Base-by-base conservation (phyloP, 2,329 filamentous ascomycete species). In the Nemania sp. region DNA sequence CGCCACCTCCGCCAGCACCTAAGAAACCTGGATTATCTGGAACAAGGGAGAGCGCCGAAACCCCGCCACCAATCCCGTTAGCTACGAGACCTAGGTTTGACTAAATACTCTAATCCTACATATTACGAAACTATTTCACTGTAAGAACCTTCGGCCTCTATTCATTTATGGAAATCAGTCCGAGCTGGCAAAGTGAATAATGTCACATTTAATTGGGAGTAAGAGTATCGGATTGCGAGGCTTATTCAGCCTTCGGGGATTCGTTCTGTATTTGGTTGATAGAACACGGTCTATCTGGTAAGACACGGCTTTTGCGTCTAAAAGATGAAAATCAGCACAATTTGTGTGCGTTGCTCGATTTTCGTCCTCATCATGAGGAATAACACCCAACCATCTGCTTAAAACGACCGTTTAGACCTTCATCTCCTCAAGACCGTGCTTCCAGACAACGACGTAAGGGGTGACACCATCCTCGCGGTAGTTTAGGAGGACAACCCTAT, bases 401-500 rank as follows among this genome's bases (percentile, higher is more conserved):
- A 24, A 4, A 27, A 41, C 26, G 43, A 41, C 35, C 11, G 24
- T 66, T 87, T 95, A 99, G 76, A 98, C 94, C 93, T 99, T 98
- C 87, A 89, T 90, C 86, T 92, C 91, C 76, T 85, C 86, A 73
- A 98, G 84, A 79, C 95, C 96, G 85, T 98, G 92, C 90, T 98
- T 98, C 95, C 94, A 98, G 85, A 97, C 85, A 74, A 89, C 92
- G 77, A 97, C 87, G 80, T 88, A 99, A 69, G 96, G 96, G 64
- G 95, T 98, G 75, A 91, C 82, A 82, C 96, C 96, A 77, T 98
- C 96, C 82, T 97, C 94, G 77, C 96, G 95, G 89, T 97, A 99
- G 89, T 98, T 97, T 80, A 98, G 92, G 75, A 98, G 92, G 73
- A 94, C 87, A 77, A 97, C 87, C 90, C 92, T 94, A 72, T 13